Base-by-base conservation (phyloP, 2,329 filamentous ascomycete species). In the Alternaria brassicae region DNA sequence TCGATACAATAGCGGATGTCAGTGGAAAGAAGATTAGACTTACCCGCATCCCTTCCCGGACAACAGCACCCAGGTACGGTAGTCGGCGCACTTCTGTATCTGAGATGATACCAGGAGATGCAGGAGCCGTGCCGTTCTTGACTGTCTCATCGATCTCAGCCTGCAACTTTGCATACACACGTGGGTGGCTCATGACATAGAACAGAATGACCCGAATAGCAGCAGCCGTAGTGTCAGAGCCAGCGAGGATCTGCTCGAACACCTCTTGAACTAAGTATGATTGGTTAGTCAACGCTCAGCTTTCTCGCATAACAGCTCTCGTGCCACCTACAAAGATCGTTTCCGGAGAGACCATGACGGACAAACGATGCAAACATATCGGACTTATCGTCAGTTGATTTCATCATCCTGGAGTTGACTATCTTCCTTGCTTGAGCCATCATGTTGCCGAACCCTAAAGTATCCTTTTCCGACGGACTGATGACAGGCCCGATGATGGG, bases 191-290 rank as follows among this genome's bases (percentile, higher is more conserved):
- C 21, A 83, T 80, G 55, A 88, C 70, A 67, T 84, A 80, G 21
- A 87, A 79, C 54, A 88, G 62, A 1, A 81, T 85, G 36, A 81
- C 77, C 2, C 86, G 81, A 9, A 88, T 80, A 2, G 81, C 81
- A 0, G 83, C 85, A 0, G 86, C 84, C 0, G 85, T 86, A 1
- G 84, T 87, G 60, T 88, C 86, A 0, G 84, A 84, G 4, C 86
- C 86, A 4, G 85, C 85, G 5, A 85, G 77, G 39, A 83, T 82
- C 57, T 82, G 80, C 12, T 81, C 69, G 25, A 70, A 70, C 0
- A 77, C 79, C 61, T 83, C 81, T 49, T 74, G 61, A 73, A 80
- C 59, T 61, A 50, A 4, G 80, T 67, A 30, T 12, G 13, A 12
- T 8, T 23, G 30, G 7, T 49, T n/a, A 47, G n/a, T 21, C 12